Conservation (phyloP, 2,329 filamentous ascomycete species). For the Simplicillium aogashimaense region DNA sequence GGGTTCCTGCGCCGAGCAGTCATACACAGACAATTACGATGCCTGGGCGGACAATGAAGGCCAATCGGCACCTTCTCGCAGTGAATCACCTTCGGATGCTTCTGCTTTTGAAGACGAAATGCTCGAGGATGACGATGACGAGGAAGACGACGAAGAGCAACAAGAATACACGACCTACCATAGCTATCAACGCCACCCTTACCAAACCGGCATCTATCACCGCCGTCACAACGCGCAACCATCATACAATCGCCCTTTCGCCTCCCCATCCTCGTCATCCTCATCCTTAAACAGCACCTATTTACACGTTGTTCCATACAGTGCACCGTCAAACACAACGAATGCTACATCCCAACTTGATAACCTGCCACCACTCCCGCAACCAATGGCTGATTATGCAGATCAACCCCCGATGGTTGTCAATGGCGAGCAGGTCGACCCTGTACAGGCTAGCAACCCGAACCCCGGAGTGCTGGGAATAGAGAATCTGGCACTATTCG, state of each 20-base stretch:
- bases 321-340: neutral
- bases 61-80: neutral
- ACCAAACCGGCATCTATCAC: neutral
- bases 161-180: no score
- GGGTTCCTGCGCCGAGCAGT: no score
- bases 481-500: slow-evolving; percentile 36
- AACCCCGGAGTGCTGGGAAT: slow-evolving; percentile 31
- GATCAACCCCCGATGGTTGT: slow-evolving; percentile 13
- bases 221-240: no score
- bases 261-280: no score
- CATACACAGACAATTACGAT: no score
- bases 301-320: neutral
- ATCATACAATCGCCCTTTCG: no score
- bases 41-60: no score
- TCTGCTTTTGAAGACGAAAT: neutral
- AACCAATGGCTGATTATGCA: slow-evolving; percentile 15
- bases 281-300: no score
- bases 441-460: slow-evolving; percentile 18
- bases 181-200: neutral
- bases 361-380: slow-evolving; percentile 6
- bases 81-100: neutral
- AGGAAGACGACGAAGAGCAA: neutral
- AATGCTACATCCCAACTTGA: slow-evolving; percentile 2
- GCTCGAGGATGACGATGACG: neutral
- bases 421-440: neutral